These are phyloP conservation scores for Ramaria sp. DNA, from an alignment of 768 basidiomycete species.

Conservation along the genomic window DNA sequence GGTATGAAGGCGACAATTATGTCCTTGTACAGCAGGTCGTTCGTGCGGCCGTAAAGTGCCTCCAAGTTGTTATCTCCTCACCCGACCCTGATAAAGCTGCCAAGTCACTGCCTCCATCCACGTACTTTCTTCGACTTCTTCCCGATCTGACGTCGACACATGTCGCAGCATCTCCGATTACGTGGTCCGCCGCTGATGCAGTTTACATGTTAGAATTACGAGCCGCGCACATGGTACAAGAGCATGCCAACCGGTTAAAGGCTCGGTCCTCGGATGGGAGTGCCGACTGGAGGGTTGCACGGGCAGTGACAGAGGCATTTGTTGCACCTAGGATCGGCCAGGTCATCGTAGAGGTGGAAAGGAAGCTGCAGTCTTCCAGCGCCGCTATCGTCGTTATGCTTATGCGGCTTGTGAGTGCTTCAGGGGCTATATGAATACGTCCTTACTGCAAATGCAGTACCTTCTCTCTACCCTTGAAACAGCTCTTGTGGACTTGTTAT, in stretches of 20 bases:
- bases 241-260: constrained; percentile 24
- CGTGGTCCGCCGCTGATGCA: constrained; percentile 29
- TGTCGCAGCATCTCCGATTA: constrained; percentile 5
- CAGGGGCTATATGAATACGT: neutral
- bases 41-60: constrained; percentile 46
- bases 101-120: constrained; percentile 34
- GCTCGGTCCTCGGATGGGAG: constrained; percentile 38
- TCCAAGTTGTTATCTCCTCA: constrained; percentile 22
- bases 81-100: constrained; percentile 9
- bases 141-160: neutral
- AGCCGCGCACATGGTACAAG: constrained; percentile 47
- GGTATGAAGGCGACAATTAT: constrained; percentile 74
- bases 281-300: constrained; percentile 45
- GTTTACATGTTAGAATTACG: constrained; percentile 52
- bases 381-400: constrained; percentile 15
- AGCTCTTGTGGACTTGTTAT: constrained; percentile 47
- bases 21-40: constrained; percentile 69
- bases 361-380: constrained; percentile 12
- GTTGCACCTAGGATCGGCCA: constrained; percentile 44
- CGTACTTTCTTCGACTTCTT: constrained; percentile 48
- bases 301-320: constrained; percentile 60
- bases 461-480: constrained; percentile 47
- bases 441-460: constrained; percentile 30
- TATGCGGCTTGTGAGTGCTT: constrained; percentile 18
- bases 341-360: constrained; percentile 30